These are phyloP conservation scores for Carpinus viminea DNA, from an alignment of 306 rosid species.

Conservation along the genomic window DNA sequence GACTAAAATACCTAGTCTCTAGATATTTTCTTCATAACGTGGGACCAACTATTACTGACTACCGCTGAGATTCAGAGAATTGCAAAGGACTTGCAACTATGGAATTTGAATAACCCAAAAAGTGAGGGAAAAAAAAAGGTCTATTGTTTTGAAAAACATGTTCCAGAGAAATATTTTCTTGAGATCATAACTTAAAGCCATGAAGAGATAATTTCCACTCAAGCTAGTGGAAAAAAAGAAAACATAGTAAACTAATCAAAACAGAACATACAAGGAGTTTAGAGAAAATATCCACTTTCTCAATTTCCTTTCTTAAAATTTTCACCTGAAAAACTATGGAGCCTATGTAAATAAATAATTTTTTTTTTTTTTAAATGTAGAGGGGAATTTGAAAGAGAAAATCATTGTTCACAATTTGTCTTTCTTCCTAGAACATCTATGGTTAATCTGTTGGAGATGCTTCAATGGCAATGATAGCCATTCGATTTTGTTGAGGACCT, in stretches of 20 bases:
- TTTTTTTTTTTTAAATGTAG: too few relatives aligned
- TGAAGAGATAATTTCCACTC: slow-evolving; percentile 12
- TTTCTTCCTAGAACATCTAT: slow-evolving; percentile 12
- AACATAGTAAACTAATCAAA: not conserved
- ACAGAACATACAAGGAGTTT: not conserved
- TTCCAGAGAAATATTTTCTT: slow-evolving; percentile 22
- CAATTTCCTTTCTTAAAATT: not conserved
- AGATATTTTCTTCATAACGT: not conserved
- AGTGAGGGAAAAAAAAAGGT: slow-evolving; percentile 8
- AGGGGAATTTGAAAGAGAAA: not conserved
- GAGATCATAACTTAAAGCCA: slow-evolving; percentile 7
- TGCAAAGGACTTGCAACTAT: slow-evolving; percentile 10
- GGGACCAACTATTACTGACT: not conserved
- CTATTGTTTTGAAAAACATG: slow-evolving; percentile 11
- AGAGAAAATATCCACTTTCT: not conserved
- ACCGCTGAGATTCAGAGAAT: too few relatives aligned
- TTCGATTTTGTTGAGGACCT: slow-evolving; percentile 18
- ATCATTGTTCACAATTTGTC: not conserved
- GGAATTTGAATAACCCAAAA: not conserved
- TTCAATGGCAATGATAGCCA: slow-evolving; percentile 25
- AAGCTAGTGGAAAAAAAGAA: slow-evolving; percentile 18
- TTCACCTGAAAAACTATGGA: not conserved
- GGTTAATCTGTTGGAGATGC: slow-evolving; percentile 18
- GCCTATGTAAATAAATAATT: not conserved
- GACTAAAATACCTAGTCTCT: not conserved